Evolutionary conservation across 163 green algal species (phyloP), one percentile per base, ranked within the genome.

Genomic region (Scenedesmus sp.): DNA sequence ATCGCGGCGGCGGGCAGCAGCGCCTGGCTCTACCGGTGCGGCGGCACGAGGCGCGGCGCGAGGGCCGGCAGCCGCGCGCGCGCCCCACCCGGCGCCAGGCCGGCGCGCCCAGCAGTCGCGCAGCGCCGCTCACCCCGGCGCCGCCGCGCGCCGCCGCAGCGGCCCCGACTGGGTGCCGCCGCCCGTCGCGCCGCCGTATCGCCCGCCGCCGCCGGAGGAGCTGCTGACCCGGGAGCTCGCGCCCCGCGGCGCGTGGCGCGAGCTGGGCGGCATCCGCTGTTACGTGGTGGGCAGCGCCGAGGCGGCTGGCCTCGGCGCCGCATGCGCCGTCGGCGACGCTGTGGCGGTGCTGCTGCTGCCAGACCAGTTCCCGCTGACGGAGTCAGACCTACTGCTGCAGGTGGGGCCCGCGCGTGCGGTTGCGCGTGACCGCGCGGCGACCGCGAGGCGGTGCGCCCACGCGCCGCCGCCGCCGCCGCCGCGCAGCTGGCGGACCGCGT

Each of bases 21-120:
- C 73, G 74, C 74, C 20, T 81, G 73, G 73, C 31, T 81, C 1
- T 81, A 81, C 73, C 72, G 73, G 73, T 74, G 24, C 3, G 60
- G 6, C n/a, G n/a, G n/a, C n/a, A n/a, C n/a, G n/a, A n/a, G n/a
- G n/a, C n/a, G n/a, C n/a, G n/a, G n/a, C n/a, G n/a, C n/a, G n/a
- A n/a, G n/a, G n/a, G n/a, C n/a, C n/a, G n/a, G n/a, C n/a, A n/a
- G n/a, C n/a, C n/a, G n/a, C n/a, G n/a, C n/a, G n/a, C n/a, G n/a
- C n/a, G n/a, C n/a, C n/a, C n/a, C n/a, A n/a, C n/a, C n/a, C n/a
- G n/a, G n/a, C n/a, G n/a, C n/a, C n/a, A n/a, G n/a, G n/a, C n/a
- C n/a, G n/a, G n/a, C n/a, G n/a, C n/a, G n/a, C n/a, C n/a, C n/a
- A n/a, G n/a, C n/a, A n/a, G n/a, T n/a, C n/a, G n/a, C 28, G 15